A percentile compares a stretch with the other conserved stretches of the same genome.
Evolutionary conservation across 2,329 filamentous ascomycete species (phyloP).

Genomic region (Penicillium carneum): DNA sequence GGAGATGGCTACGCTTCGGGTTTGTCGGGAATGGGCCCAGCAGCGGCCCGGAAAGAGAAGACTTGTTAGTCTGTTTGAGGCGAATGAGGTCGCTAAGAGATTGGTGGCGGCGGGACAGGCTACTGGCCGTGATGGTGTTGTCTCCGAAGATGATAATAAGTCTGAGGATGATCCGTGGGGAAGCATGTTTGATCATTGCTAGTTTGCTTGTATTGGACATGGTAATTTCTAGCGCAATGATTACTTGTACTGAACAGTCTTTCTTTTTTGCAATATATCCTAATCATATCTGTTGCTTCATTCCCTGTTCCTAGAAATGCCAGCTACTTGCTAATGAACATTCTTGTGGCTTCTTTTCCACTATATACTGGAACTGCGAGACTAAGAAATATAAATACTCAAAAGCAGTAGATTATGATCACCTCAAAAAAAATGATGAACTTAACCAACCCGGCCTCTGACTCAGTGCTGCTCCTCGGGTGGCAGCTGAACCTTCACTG

Average conservation of each 20-base stretch:
- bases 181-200: not conserved
- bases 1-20: slow-evolving; percentile 43
- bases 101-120: slow-evolving; percentile 40
- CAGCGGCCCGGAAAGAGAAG: slow-evolving; percentile 53
- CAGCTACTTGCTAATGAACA: not conserved
- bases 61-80: slow-evolving; percentile 65
- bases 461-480: slow-evolving; percentile 42
- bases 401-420: not conserved
- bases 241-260: too few relatives aligned
- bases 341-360: not conserved
- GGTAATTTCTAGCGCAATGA: not conserved
- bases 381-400: not conserved
- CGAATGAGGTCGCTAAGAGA: slow-evolving; percentile 66
- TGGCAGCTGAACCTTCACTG: slow-evolving; percentile 40
- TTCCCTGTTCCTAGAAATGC: not conserved
- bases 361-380: not conserved
- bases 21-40: slow-evolving; percentile 45
- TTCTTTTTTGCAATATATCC: too few relatives aligned
- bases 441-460: not conserved
- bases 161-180: not conserved
- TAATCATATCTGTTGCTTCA: not conserved
- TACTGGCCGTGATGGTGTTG: not conserved
- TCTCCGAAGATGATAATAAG: not conserved
- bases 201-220: not conserved
- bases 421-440: not conserved